Percentiles rank a stretch among this genome's conserved stretches.
These are phyloP conservation scores for Phytophthora sp. DNA, from an alignment of 352 stramenopile species.

Conservation along the genomic window DNA sequence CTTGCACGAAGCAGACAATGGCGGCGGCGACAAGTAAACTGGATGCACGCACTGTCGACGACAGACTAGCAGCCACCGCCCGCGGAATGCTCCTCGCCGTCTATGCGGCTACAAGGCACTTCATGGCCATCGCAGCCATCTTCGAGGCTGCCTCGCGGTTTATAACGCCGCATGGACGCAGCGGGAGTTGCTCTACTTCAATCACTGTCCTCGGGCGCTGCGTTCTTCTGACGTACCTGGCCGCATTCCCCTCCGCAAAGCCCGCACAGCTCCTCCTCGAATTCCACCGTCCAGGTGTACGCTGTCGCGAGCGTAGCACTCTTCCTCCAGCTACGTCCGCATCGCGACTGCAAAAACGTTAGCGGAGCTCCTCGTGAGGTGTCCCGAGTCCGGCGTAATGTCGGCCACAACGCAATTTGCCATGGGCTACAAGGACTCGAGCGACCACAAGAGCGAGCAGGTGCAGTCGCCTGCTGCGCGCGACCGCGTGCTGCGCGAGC, in stretches of 20 bases:
- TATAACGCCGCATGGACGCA: slow-evolving; percentile 1
- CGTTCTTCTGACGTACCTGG: slow-evolving; percentile 10
- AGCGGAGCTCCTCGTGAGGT: slow-evolving; percentile 12
- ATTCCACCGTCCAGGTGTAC: too few relatives aligned
- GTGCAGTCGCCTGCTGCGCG: background rate
- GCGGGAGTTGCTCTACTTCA: slow-evolving; percentile 31
- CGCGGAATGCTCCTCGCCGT: background rate
- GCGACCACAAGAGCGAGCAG: slow-evolving; percentile 7
- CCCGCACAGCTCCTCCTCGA: background rate
- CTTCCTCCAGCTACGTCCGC: slow-evolving; percentile 16
- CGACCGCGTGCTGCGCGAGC: slow-evolving; percentile 27
- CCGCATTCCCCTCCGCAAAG: slow-evolving; percentile 11
- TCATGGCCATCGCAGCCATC: background rate
- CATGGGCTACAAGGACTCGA: slow-evolving; percentile 24
- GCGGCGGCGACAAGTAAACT: too few relatives aligned
- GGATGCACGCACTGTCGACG: background rate
- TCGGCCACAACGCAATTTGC: slow-evolving; percentile 28
- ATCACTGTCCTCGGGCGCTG: slow-evolving; percentile 24
- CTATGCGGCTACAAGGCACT: slow-evolving; percentile 5
- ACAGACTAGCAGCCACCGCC: background rate
- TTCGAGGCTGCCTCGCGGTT: slow-evolving; percentile 11
- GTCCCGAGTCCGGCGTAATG: slow-evolving; percentile 2
- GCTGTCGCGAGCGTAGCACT: too few relatives aligned
- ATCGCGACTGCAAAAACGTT: slow-evolving; percentile 4
- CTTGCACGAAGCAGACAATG: background rate